phyloP scores from a whole-genome alignment of 202 grass and related monocot species.

The Dendrocalamus latiflorus region DNA sequence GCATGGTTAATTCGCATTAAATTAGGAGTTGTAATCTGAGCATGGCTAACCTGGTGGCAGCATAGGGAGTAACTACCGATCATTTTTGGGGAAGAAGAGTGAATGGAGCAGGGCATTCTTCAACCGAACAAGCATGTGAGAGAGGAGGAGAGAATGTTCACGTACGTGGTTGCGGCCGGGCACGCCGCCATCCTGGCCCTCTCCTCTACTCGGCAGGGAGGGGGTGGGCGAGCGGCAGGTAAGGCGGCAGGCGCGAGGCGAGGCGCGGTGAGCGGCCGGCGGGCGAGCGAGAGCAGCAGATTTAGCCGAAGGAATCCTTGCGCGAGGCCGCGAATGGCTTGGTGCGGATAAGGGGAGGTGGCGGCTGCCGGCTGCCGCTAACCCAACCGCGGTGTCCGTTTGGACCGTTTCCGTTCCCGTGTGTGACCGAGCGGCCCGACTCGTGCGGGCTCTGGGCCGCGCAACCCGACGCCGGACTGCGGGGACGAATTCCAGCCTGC shows the following conservation, averaged over 20 bases:
- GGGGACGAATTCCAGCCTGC: no score
- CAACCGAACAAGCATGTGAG: background rate
- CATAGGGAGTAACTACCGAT: background rate
- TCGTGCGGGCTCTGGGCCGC: no score
- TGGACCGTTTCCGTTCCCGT: no score
- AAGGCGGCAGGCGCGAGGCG: background rate
- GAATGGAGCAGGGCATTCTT: background rate
- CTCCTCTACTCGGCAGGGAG: background rate
- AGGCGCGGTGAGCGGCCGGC: background rate
- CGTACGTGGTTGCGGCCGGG: slow-evolving; percentile 42
- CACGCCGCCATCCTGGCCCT: slow-evolving; percentile 19
- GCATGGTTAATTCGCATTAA: background rate
- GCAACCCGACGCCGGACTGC: no score
- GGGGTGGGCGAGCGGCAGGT: background rate
- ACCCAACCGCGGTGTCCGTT: no score
- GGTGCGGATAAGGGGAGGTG: no score
- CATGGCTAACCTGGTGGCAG: background rate
- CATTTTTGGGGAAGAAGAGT: background rate
- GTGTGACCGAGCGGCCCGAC: no score
- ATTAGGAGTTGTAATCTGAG: background rate
- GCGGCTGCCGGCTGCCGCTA: no score
- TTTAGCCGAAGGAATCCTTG: no score
- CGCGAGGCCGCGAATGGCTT: no score
- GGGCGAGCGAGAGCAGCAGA: background rate
- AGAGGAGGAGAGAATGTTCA: background rate